Evolutionary conservation across 495 filamentous ascomycete species (phyloP).

Genomic region (Aspergillus conjunctus): DNA sequence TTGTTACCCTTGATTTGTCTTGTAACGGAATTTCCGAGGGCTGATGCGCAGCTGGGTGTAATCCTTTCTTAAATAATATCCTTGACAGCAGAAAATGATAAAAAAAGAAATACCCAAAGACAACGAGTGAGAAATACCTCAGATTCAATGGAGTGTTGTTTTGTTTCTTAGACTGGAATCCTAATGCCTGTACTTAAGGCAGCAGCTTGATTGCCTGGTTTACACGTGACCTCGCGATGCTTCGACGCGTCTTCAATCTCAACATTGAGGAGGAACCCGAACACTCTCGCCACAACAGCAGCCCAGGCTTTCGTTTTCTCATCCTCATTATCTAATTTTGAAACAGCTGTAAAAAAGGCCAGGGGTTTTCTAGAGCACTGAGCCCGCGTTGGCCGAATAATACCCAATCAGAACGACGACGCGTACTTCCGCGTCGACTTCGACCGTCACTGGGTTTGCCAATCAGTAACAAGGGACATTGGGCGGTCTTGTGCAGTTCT

Average conservation of each 20-base stretch:
- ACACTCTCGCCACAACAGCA: slow-evolving; percentile 33
- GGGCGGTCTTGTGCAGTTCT: neutral
- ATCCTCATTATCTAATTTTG: neutral
- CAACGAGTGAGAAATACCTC: too few relatives aligned
- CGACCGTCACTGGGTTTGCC: neutral
- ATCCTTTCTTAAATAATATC: neutral
- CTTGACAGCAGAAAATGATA: neutral
- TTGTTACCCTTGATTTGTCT: slow-evolving; percentile 17
- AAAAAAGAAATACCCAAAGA: too few relatives aligned
- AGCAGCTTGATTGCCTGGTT: slow-evolving; percentile 22
- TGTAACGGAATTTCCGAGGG: slow-evolving; percentile 9
- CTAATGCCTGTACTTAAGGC: slow-evolving; percentile 9
- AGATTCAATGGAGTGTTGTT: neutral
- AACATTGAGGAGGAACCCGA: slow-evolving; percentile 17
- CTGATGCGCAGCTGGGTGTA: neutral
- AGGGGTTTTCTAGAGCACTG: neutral
- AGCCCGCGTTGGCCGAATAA: neutral
- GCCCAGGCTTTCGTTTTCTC: neutral
- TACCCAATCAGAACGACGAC: neutral
- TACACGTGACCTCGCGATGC: slow-evolving; percentile 48
- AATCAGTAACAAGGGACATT: neutral
- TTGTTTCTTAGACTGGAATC: neutral
- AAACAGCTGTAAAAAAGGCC: neutral
- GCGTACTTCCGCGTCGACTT: neutral
- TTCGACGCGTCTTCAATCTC: slow-evolving; percentile 38